Base-by-base conservation (phyloP, 257 asterid species). In the Capsicum chinense region DNA sequence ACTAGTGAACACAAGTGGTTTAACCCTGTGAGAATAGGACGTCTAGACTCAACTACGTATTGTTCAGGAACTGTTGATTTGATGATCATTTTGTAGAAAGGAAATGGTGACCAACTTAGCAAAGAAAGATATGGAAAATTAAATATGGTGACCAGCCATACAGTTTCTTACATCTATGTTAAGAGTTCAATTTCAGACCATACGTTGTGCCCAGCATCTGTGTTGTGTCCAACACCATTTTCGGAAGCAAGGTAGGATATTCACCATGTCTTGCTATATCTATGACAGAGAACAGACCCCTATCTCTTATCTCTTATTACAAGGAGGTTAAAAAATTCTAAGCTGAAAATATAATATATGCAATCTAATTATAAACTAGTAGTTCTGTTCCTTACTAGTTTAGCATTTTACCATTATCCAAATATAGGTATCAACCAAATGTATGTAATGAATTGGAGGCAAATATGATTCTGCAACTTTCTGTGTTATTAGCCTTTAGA, bases 1-100 rank as follows among this genome's bases (percentile, higher is more conserved):
- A 60, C 54, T 56, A 35, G 21, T 9, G 83, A 6, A 19, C 73
- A 67, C 21, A 83, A 57, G 9, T 86, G 91, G 87, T 83, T 82
- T 42, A 56, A 89, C 66, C 87, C 89, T 1, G 88, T 87, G 74
- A 88, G 86, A 39, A 39, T 39, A 39, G 42, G 42, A 39, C 42
- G 42, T 39, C 42, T 39, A 39, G 42, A 83, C 85, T 80, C n/a
- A 83, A 86, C 26, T 68, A 66, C 5, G 56, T 69, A 71, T 67
- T 82, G 85, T 60, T 85, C 73, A 59, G 88, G 85, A 83, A 79
- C 57, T 52, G n/a, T 44, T 4, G 35, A 58, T 56, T 79, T 80
- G 71, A 44, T 44, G 48, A 37, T 63, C 52, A 37, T 26, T 73
- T 26, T 52, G 11, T 62, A 73, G 52, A 26, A 33, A 7, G 48